phyloP scores from a whole-genome alignment of 2,329 filamentous ascomycete genomes.

The Chaetomium olivaceum region DNA sequence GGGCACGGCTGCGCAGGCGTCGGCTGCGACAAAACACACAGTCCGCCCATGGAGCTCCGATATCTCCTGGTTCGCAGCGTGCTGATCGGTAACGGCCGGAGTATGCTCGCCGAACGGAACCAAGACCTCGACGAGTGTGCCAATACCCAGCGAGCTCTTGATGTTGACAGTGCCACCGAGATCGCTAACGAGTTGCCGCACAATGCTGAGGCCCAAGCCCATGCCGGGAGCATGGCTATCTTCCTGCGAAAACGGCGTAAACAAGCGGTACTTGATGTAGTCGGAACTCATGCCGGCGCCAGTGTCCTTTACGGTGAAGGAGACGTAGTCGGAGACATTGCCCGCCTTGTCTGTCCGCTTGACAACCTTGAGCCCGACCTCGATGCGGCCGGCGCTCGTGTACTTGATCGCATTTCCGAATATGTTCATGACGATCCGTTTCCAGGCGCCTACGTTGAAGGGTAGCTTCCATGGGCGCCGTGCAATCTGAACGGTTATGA shows the following conservation, averaged over 20 bases:
- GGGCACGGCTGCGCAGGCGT: conserved; percentile 10
- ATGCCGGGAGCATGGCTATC: conserved; percentile 60
- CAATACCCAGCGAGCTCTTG: conserved; percentile 45
- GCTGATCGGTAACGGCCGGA: not conserved
- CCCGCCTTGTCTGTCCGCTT: conserved; percentile 20
- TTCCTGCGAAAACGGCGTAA: conserved; percentile 66
- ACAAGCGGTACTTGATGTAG: conserved; percentile 61
- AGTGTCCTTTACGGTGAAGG: conserved; percentile 60
- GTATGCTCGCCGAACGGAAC: conserved; percentile 19
- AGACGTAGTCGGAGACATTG: conserved; percentile 30
- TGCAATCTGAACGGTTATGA: conserved; percentile 25
- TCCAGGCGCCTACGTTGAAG: conserved; percentile 27
- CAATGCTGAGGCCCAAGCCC: conserved; percentile 66
- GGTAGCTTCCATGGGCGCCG: conserved; percentile 20
- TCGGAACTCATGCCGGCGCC: conserved; percentile 66
- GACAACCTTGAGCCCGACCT: conserved; percentile 11
- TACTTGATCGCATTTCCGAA: conserved; percentile 58
- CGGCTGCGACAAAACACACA: conserved; percentile 24
- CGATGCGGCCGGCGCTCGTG: conserved; percentile 37
- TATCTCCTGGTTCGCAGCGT: not conserved
- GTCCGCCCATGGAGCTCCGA: conserved; percentile 13
- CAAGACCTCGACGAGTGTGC: conserved; percentile 33
- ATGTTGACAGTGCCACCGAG: conserved; percentile 61
- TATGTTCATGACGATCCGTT: conserved; percentile 55
- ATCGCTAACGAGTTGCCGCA: conserved; percentile 58